phyloP scores from a whole-genome alignment of 1,284 basidiomycete genomes.

The Hymenochaete sp. region DNA sequence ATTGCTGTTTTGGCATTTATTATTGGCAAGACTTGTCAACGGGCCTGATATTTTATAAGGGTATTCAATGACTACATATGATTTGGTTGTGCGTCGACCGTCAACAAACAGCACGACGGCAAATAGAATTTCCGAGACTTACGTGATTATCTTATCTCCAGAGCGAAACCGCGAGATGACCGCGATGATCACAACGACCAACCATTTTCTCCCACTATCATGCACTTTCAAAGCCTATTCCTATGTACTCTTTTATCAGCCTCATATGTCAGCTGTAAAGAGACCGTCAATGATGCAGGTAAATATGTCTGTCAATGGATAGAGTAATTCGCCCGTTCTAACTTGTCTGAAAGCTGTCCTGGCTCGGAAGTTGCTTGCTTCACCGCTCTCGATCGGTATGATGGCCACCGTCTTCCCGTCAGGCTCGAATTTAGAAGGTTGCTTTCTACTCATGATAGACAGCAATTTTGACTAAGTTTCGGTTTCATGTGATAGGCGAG shows the following conservation, averaged over 20 bases:
- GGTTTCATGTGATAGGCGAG: conserved; percentile 30
- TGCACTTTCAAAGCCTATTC: conserved; percentile 1
- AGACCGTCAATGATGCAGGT: conserved; percentile 24
- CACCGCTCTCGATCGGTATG: conserved; percentile 32
- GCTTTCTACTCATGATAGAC: conserved; percentile 9
- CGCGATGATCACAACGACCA: too few relatives aligned
- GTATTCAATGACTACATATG: too few relatives aligned
- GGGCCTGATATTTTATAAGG: too few relatives aligned
- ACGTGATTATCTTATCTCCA: too few relatives aligned
- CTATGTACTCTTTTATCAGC: not conserved
- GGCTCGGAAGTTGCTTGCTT: conserved; percentile 36
- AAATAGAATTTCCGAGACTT: not conserved
- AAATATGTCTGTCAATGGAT: not conserved
- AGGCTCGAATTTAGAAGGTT: conserved; percentile 34
- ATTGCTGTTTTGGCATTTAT: too few relatives aligned
- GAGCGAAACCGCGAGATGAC: too few relatives aligned
- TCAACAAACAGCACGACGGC: too few relatives aligned
- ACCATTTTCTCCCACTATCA: not conserved
- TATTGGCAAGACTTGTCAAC: too few relatives aligned
- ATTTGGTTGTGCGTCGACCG: too few relatives aligned
- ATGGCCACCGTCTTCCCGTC: conserved; percentile 44
- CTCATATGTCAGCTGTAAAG: conserved; percentile 11
- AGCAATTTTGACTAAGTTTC: not conserved
- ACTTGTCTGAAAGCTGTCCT: conserved; percentile 31
- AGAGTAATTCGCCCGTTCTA: not conserved